Evolutionary conservation across 768 basidiomycete species (phyloP), one percentile per base, ranked within the genome.

Genomic region (Lentinula sp.): DNA sequence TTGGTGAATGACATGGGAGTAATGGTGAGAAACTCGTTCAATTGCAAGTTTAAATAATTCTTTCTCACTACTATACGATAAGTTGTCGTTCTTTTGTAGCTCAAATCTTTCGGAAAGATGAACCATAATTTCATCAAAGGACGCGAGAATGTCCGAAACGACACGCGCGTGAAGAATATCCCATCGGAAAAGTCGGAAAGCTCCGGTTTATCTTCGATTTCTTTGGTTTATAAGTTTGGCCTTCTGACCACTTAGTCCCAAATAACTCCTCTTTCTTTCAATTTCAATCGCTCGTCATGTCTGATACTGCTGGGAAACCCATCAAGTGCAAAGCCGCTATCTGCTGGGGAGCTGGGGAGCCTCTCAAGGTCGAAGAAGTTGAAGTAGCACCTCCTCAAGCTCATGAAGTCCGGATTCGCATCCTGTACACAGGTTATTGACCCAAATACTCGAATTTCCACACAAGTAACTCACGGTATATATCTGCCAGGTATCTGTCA

Each of bases 251-350:
- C 13, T 45, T n/a, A 28, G 23, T 35, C 46, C 40, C 21, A 46
- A 48, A 46, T 34, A 28, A 13, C 15, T 31, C 23, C 39, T 42
- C 39, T 39, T 28, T 16, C 35, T 40, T 23, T 43, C 37, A n/a
- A 40, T 28, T 9, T 46, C 23, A 8, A 8, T 39, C 13, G 37
- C 7, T 46, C 62, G 64, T 66, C 70, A 95, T 93, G 91, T 84
- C 88, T 42, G 77, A 77, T 63, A 93, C 91, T 52, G 78, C 73
- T 66, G 93, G 94, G 64, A 87, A 91, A 73, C 74, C 73, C 78
- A 96, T 86, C 83, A 84, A 70, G 83, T 96, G 82, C 80, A 96
- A 93, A 73, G 95, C 93, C 37, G 92, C 93, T 42, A 87, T 99
- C 61, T 96, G 94, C 73, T 99, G 96, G 97, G 93, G 82, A 59